Evolutionary conservation across 192 early-diverging fungal genomes (phyloP).

Genomic region (Obelidium mucronatum): DNA sequence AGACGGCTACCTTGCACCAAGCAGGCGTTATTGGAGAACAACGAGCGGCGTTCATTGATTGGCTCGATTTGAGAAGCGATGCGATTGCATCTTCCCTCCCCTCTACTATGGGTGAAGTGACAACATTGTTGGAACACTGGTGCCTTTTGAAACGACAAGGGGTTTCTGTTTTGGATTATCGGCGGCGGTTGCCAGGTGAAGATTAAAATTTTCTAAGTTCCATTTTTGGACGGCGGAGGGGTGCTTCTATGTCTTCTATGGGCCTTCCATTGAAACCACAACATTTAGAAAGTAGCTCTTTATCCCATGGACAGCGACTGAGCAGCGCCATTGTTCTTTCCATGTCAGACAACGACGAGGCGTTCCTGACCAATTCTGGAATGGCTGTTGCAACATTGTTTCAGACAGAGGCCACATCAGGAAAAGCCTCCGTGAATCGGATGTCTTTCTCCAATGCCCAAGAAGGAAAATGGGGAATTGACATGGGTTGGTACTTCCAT

Average conservation of each 20-base stretch:
- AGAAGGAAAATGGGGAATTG: conserved; percentile 18
- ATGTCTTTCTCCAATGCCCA: not conserved
- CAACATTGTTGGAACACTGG: not conserved
- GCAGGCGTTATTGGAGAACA: not conserved
- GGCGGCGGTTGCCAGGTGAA: not conserved
- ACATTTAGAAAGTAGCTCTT: too few species aligned
- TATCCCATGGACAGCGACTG: too few species aligned
- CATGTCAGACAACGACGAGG: not conserved
- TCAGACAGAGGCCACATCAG: not conserved
- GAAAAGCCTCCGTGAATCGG: not conserved
- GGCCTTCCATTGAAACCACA: too few species aligned
- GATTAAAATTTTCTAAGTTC: not conserved
- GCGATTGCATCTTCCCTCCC: not conserved
- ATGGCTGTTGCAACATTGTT: not conserved
- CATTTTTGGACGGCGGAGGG: too few species aligned
- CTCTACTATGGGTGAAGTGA: not conserved
- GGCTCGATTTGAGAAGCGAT: not conserved
- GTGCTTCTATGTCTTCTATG: too few species aligned
- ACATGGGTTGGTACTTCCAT: not conserved
- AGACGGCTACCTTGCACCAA: not conserved
- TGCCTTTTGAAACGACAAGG: not conserved
- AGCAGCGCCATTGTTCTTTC: not conserved
- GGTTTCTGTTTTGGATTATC: not conserved
- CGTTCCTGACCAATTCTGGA: not conserved
- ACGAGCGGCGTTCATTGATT: not conserved